Evolutionary conservation across 352 stramenopile genomes (phyloP).

Genomic region (Bremia lactucae): DNA sequence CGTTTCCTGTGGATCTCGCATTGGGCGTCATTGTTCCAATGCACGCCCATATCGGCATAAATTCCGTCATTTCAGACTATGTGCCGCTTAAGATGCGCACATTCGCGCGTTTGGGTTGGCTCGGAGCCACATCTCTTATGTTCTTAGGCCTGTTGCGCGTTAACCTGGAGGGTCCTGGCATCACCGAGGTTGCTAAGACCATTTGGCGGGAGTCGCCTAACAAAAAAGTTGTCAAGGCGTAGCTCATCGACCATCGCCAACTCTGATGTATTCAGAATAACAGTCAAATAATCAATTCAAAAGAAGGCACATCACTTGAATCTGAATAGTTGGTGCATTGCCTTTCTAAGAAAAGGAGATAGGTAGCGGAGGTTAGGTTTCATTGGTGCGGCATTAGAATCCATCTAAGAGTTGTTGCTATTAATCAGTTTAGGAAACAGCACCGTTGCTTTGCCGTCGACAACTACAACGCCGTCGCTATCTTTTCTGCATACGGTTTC

Average conservation of each 20-base stretch:
- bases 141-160: conserved; percentile 75
- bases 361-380: no score
- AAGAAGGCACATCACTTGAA: conserved; percentile 17
- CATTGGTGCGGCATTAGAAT: neutral
- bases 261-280: conserved; percentile 1
- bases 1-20: conserved; percentile 63
- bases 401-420: neutral
- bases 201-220: conserved; percentile 72
- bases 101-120: conserved; percentile 48
- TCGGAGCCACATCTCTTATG: conserved; percentile 71
- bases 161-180: conserved; percentile 71
- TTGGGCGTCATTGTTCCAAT: conserved; percentile 79
- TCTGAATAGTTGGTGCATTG: no score
- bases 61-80: conserved; percentile 92
- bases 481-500: conserved; percentile 53
- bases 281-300: conserved; percentile 9
- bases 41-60: conserved; percentile 90
- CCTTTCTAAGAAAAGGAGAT: no score
- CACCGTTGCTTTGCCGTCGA: conserved; percentile 60
- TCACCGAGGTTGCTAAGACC: conserved; percentile 83
- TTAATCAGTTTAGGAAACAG: conserved; percentile 20
- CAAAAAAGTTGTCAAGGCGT: conserved; percentile 41
- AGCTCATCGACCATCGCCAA: conserved; percentile 5
- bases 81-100: conserved; percentile 72
- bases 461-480: conserved; percentile 34